A percentile compares a stretch with the other conserved stretches of the same genome.
These are phyloP conservation scores for Pseudisothecium myosuroides DNA, from an alignment of 225 moss, liverwort and hornwort species.

Conservation along the genomic window DNA sequence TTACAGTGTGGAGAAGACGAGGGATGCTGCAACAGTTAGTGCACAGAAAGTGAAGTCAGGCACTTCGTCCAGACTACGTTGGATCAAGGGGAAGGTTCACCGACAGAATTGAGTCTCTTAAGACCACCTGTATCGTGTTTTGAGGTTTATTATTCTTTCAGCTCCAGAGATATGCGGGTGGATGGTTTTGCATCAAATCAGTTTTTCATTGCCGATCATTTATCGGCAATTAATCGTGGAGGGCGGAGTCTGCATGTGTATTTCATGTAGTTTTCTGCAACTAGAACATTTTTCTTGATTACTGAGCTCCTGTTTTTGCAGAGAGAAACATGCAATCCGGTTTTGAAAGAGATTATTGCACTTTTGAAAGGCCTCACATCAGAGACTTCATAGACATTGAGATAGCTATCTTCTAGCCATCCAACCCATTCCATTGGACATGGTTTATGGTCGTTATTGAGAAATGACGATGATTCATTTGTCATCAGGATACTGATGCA, in stretches of 20 bases:
- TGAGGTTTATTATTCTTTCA: neutral
- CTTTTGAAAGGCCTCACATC: neutral
- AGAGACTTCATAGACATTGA: neutral
- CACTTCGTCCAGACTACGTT: slow-evolving; percentile 59
- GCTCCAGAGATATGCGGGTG: neutral
- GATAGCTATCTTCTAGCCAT: neutral
- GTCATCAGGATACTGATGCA: neutral
- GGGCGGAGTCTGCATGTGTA: neutral
- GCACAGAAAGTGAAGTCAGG: slow-evolving; percentile 72
- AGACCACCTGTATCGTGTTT: neutral
- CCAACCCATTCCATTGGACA: neutral
- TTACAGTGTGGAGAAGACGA: slow-evolving; percentile 67
- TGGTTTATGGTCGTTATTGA: neutral
- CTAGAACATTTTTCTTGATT: neutral
- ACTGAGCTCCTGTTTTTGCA: neutral
- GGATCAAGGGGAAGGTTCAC: slow-evolving; percentile 87
- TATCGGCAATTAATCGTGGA: neutral
- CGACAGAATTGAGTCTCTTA: slow-evolving; percentile 24
- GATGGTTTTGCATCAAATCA: neutral
- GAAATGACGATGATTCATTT: neutral
- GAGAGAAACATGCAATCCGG: neutral
- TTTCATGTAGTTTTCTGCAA: neutral
- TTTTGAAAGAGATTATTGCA: neutral
- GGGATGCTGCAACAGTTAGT: slow-evolving; percentile 45
- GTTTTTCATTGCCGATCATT: neutral